Base-by-base conservation (phyloP, 2,329 filamentous ascomycete genomes). In the Pestalotiopsis sp. region DNA sequence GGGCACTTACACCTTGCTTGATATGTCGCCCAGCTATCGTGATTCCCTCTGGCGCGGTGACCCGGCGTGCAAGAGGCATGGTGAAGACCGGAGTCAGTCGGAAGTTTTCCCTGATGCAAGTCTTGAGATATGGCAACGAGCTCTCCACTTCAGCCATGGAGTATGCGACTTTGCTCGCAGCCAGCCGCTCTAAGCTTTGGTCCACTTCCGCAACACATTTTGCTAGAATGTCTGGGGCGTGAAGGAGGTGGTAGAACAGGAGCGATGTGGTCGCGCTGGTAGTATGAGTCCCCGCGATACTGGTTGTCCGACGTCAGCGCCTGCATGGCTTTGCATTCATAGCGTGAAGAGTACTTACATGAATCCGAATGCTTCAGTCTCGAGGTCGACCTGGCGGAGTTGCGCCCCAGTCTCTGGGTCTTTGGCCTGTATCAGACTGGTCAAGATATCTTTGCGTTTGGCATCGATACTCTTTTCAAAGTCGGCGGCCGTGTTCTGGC, bases 351-450 rank as follows among this genome's bases (percentile, higher is more conserved):
- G 27, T 27, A 27, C 62, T 52, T 17, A 64, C 62, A 64, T 64
- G 41, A 64, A 64, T 7, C 62, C 62, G 14, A 64, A 64, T 25
- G 62, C 62, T 52, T 64, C 62, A 5, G 38, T 64, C 27, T 64
- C 62, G 9, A 64, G 20, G 27, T 64, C 38, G 12, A 49, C 20
- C 41, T 64, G 62, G 62, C 38, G 38, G 0, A 64, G 39, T 1
- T 64, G 38, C 13, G 52, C 20, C 3, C 62, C 62, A 25, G 62
- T 64, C 20, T 64, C 38, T 9, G 62, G 62, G 12, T 64, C 62
- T 6, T 17, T 64, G 14, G 62, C 41, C 17, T 64, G n/a, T 2
- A 64, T 64, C 4, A 64, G 62, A n/a, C 62, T 64, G 27, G 60
- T 63, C n/a, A 63, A 5, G n/a, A 63, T 63, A 23, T 63, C 60